These are phyloP conservation scores for Tephrocybe sp. DNA, from an alignment of 768 basidiomycete genomes.

Conservation along the genomic window DNA sequence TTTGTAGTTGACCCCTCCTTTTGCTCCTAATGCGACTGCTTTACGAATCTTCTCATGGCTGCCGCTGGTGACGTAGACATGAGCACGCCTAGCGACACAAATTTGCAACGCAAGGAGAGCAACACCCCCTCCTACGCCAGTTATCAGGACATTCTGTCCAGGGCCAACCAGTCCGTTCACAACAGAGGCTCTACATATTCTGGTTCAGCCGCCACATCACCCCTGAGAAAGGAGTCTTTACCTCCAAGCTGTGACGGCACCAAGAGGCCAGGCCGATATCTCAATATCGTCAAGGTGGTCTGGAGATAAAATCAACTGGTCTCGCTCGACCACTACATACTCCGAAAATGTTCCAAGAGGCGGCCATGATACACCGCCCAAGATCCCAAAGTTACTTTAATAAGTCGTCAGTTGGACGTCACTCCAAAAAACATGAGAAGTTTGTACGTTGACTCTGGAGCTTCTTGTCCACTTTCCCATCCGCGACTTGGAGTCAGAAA, in stretches of 20 bases:
- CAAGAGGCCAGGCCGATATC: constrained; percentile 75
- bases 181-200: constrained; percentile 49
- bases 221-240: constrained; percentile 25
- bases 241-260: constrained; percentile 84
- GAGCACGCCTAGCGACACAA: constrained; percentile 69
- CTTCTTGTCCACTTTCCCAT: constrained; percentile 65
- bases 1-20: constrained; percentile 75
- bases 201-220: not conserved
- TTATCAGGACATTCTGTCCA: constrained; percentile 76
- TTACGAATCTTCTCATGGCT: constrained; percentile 64
- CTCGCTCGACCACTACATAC: constrained; percentile 69
- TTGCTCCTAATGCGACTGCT: constrained; percentile 67
- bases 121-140: constrained; percentile 83
- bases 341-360: constrained; percentile 73
- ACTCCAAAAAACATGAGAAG: not conserved
- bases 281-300: constrained; percentile 66
- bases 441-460: constrained; percentile 59
- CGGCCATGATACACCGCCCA: constrained; percentile 57
- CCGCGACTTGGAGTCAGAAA: constrained; percentile 76
- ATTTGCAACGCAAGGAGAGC: constrained; percentile 75
- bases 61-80: constrained; percentile 82
- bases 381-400: constrained; percentile 51
- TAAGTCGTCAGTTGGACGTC: not conserved
- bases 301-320: constrained; percentile 64
- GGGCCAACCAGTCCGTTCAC: constrained; percentile 60